Evolutionary conservation across 108 stramenopile species (phyloP).

Genomic region (Cyclotella atomus): DNA sequence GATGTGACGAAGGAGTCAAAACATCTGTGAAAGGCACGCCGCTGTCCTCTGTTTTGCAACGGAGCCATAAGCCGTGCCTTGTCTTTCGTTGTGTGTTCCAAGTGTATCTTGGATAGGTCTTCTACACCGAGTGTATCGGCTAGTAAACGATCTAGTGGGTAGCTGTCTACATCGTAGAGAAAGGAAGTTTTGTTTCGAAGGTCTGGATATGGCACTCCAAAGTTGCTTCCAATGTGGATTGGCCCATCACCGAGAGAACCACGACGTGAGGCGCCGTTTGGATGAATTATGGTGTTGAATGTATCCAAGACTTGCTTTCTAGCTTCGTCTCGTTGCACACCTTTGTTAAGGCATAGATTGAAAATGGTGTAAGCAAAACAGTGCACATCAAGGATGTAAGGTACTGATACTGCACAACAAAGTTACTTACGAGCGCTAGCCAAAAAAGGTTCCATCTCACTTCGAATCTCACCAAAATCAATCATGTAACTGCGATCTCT

Average conservation of each 20-base stretch:
- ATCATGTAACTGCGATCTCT: slow-evolving; percentile 17
- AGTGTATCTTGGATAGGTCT: slow-evolving; percentile 60
- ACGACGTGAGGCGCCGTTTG: slow-evolving; percentile 8
- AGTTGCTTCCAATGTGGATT: slow-evolving; percentile 62
- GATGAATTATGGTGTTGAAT: slow-evolving; percentile 23
- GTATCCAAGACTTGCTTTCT: slow-evolving; percentile 34
- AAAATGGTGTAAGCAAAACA: too few relatives aligned
- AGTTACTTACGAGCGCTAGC: slow-evolving; percentile 49
- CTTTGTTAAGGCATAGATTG: slow-evolving; percentile 2
- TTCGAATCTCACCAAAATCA: slow-evolving; percentile 37
- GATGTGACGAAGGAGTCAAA: slow-evolving; percentile 77
- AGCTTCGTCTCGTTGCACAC: slow-evolving; percentile 41
- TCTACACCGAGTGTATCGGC: slow-evolving; percentile 61
- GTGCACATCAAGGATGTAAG: too few relatives aligned
- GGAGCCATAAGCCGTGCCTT: slow-evolving; percentile 51
- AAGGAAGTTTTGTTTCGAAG: slow-evolving; percentile 64
- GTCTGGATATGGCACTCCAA: slow-evolving; percentile 69
- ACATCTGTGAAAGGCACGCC: slow-evolving; percentile 61
- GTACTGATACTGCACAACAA: too few relatives aligned
- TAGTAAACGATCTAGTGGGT: slow-evolving; percentile 66
- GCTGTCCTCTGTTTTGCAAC: slow-evolving; percentile 39
- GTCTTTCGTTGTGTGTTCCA: slow-evolving; percentile 49
- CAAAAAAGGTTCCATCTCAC: slow-evolving; percentile 52
- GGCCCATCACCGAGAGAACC: background rate
- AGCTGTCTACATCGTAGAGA: slow-evolving; percentile 67